These are phyloP conservation scores for Baudoinia panamericana DNA, from an alignment of 495 filamentous ascomycete genomes.

Conservation along the genomic window DNA sequence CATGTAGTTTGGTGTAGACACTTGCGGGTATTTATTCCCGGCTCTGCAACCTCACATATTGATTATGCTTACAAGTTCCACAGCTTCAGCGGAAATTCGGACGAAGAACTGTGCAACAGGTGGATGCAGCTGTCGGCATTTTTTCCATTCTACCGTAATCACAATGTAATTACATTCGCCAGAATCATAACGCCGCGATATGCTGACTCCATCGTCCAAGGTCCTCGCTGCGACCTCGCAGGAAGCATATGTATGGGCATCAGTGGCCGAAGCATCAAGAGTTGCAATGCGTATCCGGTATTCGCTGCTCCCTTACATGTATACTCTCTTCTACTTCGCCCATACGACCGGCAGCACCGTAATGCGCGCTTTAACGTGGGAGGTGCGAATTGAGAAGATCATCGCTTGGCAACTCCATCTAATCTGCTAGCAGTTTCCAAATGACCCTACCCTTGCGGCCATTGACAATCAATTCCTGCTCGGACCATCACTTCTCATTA, in stretches of 20 bases:
- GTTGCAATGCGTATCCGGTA: constrained; percentile 24
- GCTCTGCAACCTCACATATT: neutral
- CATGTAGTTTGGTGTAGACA: constrained; percentile 42
- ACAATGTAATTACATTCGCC: constrained; percentile 21
- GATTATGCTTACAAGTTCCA: too few relatives aligned
- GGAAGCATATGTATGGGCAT: constrained; percentile 28
- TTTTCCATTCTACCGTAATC: constrained; percentile 27
- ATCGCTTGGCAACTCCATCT: too few relatives aligned
- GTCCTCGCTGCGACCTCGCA: constrained; percentile 1
- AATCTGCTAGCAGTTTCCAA: too few relatives aligned
- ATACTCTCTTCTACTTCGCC: constrained; percentile 24
- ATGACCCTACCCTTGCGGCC: constrained; percentile 19
- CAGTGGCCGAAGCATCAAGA: constrained; percentile 18
- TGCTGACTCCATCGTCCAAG: too few relatives aligned
- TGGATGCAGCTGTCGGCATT: constrained; percentile 26
- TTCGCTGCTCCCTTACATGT: constrained; percentile 24
- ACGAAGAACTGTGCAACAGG: constrained; percentile 42
- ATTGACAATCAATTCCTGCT: constrained; percentile 25
- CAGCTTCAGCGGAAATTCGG: constrained; percentile 53
- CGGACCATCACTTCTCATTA: constrained; percentile 20
- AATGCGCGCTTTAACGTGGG: constrained; percentile 23
- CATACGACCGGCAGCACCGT: constrained; percentile 22
- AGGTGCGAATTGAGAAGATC: too few relatives aligned
- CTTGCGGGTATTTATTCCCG: constrained; percentile 42
- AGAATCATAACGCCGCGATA: constrained; percentile 17